Conservation (phyloP, 1,139 yeast species). For the Torulaspora pretoriensis region DNA sequence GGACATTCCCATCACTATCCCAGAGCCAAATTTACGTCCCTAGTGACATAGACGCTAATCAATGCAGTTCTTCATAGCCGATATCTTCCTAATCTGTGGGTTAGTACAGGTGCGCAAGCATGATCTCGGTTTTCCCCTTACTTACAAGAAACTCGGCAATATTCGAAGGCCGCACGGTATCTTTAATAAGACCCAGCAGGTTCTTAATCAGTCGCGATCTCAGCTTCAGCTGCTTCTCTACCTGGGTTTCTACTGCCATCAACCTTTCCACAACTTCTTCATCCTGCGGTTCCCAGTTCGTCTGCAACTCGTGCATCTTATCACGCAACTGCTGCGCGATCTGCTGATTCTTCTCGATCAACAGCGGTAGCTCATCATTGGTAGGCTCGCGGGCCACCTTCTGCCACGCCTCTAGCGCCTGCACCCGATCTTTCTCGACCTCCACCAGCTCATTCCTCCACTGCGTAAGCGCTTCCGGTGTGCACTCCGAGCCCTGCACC, state of each 20-base stretch:
- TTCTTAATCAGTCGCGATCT: slow-evolving; percentile 18
- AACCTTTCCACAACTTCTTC: slow-evolving; percentile 12
- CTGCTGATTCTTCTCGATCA: slow-evolving; percentile 10
- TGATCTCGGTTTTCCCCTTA: slow-evolving; percentile 1
- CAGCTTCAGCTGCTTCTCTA: slow-evolving; percentile 19
- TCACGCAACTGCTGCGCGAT: slow-evolving; percentile 12
- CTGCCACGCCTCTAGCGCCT: slow-evolving; percentile 14
- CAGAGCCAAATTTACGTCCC: neutral
- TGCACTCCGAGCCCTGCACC: slow-evolving; percentile 13
- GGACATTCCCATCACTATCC: slow-evolving; percentile 6
- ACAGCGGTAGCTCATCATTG: slow-evolving; percentile 17
- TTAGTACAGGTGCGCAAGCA: slow-evolving; percentile 1
- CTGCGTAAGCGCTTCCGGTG: slow-evolving; percentile 20
- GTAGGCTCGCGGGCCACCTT: slow-evolving; percentile 19
- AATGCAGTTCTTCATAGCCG: slow-evolving; percentile 18
- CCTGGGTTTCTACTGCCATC: slow-evolving; percentile 12
- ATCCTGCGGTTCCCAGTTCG: slow-evolving; percentile 20
- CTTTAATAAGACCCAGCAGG: slow-evolving; percentile 23
- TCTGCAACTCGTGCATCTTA: slow-evolving; percentile 12
- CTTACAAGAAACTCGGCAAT: slow-evolving; percentile 28
- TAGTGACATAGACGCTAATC: neutral
- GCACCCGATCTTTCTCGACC: slow-evolving; percentile 21
- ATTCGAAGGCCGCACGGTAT: slow-evolving; percentile 23
- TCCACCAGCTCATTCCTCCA: slow-evolving; percentile 23
- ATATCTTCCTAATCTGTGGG: slow-evolving; percentile 21